Evolutionary conservation across 768 basidiomycete species (phyloP).

Genomic region (Termitomyces sp.): DNA sequence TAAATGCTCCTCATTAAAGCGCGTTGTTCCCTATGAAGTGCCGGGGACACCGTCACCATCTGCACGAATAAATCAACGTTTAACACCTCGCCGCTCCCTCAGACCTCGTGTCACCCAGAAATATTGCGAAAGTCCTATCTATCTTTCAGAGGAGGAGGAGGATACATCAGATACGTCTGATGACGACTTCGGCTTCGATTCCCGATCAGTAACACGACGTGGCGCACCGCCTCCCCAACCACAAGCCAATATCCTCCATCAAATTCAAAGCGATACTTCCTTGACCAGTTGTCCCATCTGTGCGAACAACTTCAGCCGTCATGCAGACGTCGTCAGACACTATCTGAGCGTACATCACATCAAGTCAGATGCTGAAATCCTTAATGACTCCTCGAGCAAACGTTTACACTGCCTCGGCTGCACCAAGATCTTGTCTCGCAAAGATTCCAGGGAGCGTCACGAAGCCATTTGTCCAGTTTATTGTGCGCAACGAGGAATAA

Average conservation of each 20-base stretch:
- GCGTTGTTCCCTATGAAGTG: constrained; percentile 1
- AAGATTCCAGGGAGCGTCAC: constrained; percentile 12
- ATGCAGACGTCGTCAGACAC: constrained; percentile 12
- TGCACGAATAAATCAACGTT: neutral
- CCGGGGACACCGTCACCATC: neutral
- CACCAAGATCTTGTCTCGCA: constrained; percentile 11
- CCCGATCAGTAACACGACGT: neutral
- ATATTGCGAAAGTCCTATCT: neutral
- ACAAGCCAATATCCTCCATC: neutral
- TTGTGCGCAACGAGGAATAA: neutral
- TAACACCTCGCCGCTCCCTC: neutral
- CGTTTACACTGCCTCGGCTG: constrained; percentile 11
- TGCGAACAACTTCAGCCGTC: constrained; percentile 2
- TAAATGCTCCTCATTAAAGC: neutral
- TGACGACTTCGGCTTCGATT: neutral
- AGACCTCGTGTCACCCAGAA: neutral
- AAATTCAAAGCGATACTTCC: constrained; percentile 4
- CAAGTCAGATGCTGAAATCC: constrained; percentile 6
- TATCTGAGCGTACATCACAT: constrained; percentile 3
- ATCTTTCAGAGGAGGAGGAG: neutral
- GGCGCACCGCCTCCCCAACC: neutral
- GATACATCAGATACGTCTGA: neutral
- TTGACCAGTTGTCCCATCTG: constrained; percentile 5
- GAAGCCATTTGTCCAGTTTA: constrained; percentile 6
- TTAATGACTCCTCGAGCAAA: constrained; percentile 6